Base-by-base conservation (phyloP, 768 basidiomycete species). In the Melanogaster broomeanus region DNA sequence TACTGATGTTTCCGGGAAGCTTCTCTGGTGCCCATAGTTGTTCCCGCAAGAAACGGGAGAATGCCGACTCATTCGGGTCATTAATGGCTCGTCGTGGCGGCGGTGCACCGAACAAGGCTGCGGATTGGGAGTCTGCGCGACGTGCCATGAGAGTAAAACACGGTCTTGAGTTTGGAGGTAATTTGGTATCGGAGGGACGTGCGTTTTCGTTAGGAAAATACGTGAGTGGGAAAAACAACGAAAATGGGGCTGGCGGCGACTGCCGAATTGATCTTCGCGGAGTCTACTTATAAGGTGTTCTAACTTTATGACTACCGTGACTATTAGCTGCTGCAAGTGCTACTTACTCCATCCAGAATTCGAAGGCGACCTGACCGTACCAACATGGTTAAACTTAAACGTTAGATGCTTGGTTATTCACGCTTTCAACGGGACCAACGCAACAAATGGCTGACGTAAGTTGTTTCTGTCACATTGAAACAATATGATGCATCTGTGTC, bases 21-120 rank as follows among this genome's bases (percentile, higher is more conserved):
- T 91, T 90, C 57, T 91, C 88, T 10, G 85, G 85, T 43, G 87
- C 79, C 51, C 78, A 78, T 21, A 91, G 74, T 72, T 91, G 82
- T 43, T 82, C 82, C 49, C 85, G 77, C 55, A 77, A 40, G 62
- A 75, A 72, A 12, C 66, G 77, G 19, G 80, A 79, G 60, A 89
- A 83, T 25, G 76, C 67, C 50, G 84, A 80, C 62, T 89, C 85
- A 63, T 87, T 76, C 7, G 82, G 77, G 65, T 87, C 84, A 30
- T 68, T 65, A 39, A 80, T 63, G 37, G 70, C 59, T 42, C 72
- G 66, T 13, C 73, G 68, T 45, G 77, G 77, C 3, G 80, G 75
- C 28, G 68, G 56, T 49, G 44, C 59, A 10, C 74, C 73, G 58
- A 87, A 78, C 63, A 84, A 74, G 56, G 75, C 74, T 51, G 83